phyloP scores from a whole-genome alignment of 1,139 yeast species.

The Geotrichum klebahnii region DNA sequence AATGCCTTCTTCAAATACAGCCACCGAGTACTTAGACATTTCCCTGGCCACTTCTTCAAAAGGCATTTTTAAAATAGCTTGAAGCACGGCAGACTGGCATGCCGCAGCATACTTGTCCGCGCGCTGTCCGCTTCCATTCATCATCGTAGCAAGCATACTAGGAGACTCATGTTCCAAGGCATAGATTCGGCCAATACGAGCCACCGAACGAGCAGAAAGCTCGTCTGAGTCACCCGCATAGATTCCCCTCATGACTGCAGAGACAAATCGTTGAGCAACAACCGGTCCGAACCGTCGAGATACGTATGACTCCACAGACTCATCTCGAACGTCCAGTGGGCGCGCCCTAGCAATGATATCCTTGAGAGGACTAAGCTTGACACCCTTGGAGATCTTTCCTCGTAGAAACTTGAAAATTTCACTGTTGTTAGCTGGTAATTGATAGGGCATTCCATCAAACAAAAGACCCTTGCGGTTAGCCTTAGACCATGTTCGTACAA shows the following conservation, averaged over 20 bases:
- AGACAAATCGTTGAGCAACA: slow-evolving; percentile 60
- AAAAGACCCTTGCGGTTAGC: slow-evolving; percentile 61
- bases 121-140: slow-evolving; percentile 34
- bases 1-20: slow-evolving; percentile 35
- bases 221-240: slow-evolving; percentile 79
- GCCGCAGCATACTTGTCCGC: slow-evolving; percentile 31
- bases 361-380: slow-evolving; percentile 33
- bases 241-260: slow-evolving; percentile 84
- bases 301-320: slow-evolving; percentile 64
- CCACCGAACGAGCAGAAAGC: slow-evolving; percentile 60
- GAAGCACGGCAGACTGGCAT: slow-evolving; percentile 31
- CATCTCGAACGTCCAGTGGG: slow-evolving; percentile 47
- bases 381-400: slow-evolving; percentile 43
- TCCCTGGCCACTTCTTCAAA: slow-evolving; percentile 24
- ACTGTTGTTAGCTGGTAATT: slow-evolving; percentile 34
- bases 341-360: slow-evolving; percentile 35
- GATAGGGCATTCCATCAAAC: slow-evolving; percentile 37
- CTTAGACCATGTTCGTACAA: slow-evolving; percentile 47
- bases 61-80: slow-evolving; percentile 28
- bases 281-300: slow-evolving; percentile 62
- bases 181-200: slow-evolving; percentile 42
- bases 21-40: slow-evolving; percentile 29
- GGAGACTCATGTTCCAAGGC: slow-evolving; percentile 61
- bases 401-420: slow-evolving; percentile 32
- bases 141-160: slow-evolving; percentile 43